phyloP scores from a whole-genome alignment of 495 filamentous ascomycete species.

The Glarea lozoyensis region DNA sequence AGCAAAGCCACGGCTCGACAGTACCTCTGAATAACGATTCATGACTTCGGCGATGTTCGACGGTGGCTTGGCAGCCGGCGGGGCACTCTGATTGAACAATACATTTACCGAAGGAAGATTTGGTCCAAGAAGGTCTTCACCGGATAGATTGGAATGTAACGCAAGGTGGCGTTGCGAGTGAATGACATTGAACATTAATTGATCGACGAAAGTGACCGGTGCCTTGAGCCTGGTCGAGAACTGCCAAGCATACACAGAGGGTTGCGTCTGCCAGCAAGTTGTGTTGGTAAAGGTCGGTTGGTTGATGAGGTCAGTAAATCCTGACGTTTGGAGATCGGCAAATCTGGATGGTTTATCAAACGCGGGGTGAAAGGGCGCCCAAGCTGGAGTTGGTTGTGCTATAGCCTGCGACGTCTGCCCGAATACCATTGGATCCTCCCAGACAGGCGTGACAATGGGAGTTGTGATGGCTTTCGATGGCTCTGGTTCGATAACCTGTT shows the following conservation, averaged over 20 bases:
- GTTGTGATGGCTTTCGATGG: conserved; percentile 10
- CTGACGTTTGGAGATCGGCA: conserved; percentile 13
- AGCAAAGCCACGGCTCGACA: conserved; percentile 17
- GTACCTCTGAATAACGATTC: conserved; percentile 15
- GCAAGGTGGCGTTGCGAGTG: conserved; percentile 19
- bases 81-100: conserved; percentile 18
- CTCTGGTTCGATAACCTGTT: conserved; percentile 9
- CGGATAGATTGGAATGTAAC: conserved; percentile 6
- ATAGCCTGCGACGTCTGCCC: conserved; percentile 6
- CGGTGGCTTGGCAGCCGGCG: conserved; percentile 10
- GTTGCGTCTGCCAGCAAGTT: conserved; percentile 19
- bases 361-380: conserved; percentile 20
- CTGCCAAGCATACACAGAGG: conserved; percentile 19
- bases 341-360: conserved; percentile 18
- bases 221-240: conserved; percentile 19
- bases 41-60: conserved; percentile 16
- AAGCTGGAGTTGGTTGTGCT: conserved; percentile 10
- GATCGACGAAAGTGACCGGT: conserved; percentile 16
- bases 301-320: conserved; percentile 11
- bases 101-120: conserved; percentile 17
- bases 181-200: conserved; percentile 18
- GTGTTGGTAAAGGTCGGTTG: conserved; percentile 5
- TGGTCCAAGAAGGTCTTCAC: conserved; percentile 12
- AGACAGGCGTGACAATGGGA: conserved; percentile 8
- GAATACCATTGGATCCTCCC: conserved; percentile 16